Conservation (phyloP, 495 filamentous ascomycete species). For the Lasiosphaeriaceae sp. region DNA sequence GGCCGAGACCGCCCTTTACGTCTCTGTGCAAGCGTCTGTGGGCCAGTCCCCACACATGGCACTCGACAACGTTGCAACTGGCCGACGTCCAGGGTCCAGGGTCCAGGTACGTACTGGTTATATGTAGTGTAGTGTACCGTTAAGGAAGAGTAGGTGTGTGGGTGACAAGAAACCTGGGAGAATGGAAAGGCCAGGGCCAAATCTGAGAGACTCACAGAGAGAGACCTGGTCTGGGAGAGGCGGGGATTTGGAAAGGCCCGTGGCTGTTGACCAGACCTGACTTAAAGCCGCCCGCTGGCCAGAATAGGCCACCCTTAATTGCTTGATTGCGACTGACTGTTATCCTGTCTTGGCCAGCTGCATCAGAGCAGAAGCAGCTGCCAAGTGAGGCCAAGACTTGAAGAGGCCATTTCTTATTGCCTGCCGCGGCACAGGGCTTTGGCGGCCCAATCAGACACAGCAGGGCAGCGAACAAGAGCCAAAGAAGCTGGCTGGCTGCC, state of each 20-base stretch:
- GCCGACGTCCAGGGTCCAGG: background rate
- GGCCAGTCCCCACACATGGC: constrained; percentile 19
- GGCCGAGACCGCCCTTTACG: constrained; percentile 19
- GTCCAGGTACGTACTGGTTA: too few species aligned
- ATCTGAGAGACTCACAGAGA: background rate
- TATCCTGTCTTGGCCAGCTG: too few species aligned
- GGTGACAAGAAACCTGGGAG: too few species aligned
- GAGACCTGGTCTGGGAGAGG: too few species aligned
- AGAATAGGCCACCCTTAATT: background rate
- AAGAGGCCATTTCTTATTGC: background rate
- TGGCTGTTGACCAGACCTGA: background rate
- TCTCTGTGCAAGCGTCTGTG: constrained; percentile 15
- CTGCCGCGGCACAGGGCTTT: background rate
- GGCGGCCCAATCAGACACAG: background rate
- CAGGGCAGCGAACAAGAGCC: background rate
- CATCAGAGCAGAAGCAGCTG: background rate
- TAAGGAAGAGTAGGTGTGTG: too few species aligned
- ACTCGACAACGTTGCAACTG: background rate
- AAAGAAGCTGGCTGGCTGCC: too few species aligned
- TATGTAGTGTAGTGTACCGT: background rate
- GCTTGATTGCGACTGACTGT: background rate
- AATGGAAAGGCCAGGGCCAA: too few species aligned
- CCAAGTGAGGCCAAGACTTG: background rate
- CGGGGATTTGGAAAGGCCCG: too few species aligned
- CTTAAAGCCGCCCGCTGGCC: background rate